A percentile compares a stretch with the other conserved stretches of the same genome.
phyloP scores from a whole-genome alignment of 257 asterid genomes.

The Ballota nigra region DNA sequence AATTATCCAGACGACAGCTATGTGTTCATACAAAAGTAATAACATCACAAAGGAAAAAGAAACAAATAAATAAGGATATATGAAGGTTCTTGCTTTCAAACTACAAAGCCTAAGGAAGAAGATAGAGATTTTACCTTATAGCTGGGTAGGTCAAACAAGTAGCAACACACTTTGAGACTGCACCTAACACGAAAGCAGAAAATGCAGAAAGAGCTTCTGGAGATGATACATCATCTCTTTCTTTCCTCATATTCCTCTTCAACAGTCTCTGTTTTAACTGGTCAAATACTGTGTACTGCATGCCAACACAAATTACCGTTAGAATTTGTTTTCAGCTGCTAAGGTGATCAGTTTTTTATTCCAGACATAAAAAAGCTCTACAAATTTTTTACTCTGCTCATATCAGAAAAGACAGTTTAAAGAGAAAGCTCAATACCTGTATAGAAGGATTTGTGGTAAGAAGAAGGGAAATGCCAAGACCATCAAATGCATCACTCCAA shows the following conservation, averaged over 20 bases:
- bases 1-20: background rate
- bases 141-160: constrained; percentile 84
- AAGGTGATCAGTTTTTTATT: background rate
- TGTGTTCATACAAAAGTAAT: background rate
- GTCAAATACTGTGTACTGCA: constrained; percentile 93
- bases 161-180: constrained; percentile 80
- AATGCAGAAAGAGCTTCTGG: constrained; percentile 80
- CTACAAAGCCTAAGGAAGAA: background rate
- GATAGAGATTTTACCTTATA: constrained; percentile 50
- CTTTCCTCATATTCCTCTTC: constrained; percentile 39
- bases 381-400: background rate
- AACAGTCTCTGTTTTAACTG: constrained; percentile 68
- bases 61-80: background rate
- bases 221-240: constrained; percentile 35
- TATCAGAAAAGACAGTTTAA: background rate
- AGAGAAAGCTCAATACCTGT: constrained; percentile 47
- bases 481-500: constrained; percentile 83
- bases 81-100: background rate
- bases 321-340: constrained; percentile 10
- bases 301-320: constrained; percentile 14
- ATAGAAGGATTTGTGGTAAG: constrained; percentile 86
- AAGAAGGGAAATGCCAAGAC: constrained; percentile 83
- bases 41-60: background rate
- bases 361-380: background rate
- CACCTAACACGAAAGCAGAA: constrained; percentile 75